These are phyloP conservation scores for Blastobotrys serpentis DNA, from an alignment of 1,139 yeast genomes.

Conservation along the genomic window DNA sequence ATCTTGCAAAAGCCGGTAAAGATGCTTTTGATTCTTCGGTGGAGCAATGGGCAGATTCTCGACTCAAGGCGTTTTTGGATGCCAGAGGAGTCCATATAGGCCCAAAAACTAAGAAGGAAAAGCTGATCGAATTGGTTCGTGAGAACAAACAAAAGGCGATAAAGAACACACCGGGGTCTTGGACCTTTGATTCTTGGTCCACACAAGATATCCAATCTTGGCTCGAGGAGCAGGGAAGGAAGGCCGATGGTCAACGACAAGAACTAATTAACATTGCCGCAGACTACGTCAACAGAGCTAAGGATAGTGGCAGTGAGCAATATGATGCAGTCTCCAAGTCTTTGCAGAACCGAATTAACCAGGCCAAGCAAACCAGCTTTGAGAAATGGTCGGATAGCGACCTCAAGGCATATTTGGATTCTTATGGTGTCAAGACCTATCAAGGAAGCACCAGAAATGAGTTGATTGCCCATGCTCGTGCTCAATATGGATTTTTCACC, in stretches of 20 bases:
- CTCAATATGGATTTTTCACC: slow-evolving; percentile 18
- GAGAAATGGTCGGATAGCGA: slow-evolving; percentile 56
- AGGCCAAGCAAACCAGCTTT: slow-evolving; percentile 42
- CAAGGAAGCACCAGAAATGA: slow-evolving; percentile 46
- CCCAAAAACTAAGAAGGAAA: slow-evolving; percentile 46
- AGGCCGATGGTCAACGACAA: slow-evolving; percentile 41
- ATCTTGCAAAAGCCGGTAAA: slow-evolving; percentile 8
- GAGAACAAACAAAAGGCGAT: slow-evolving; percentile 47
- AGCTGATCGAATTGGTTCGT: slow-evolving; percentile 50
- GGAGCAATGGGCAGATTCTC: slow-evolving; percentile 38
- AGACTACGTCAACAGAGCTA: slow-evolving; percentile 33
- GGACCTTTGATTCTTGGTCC: slow-evolving; percentile 50
- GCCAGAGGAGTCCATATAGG: slow-evolving; percentile 53
- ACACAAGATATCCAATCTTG: slow-evolving; percentile 43
- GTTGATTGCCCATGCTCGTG: slow-evolving; percentile 46
- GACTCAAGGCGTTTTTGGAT: slow-evolving; percentile 51
- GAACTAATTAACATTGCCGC: slow-evolving; percentile 42
- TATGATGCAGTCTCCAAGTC: slow-evolving; percentile 26
- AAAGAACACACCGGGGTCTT: slow-evolving; percentile 37
- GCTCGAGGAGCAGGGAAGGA: slow-evolving; percentile 41
- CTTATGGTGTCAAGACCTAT: slow-evolving; percentile 49
- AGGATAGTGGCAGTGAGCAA: slow-evolving; percentile 31
- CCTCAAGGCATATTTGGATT: slow-evolving; percentile 50
- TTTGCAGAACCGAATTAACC: slow-evolving; percentile 27
- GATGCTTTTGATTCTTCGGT: slow-evolving; percentile 29